phyloP scores from a whole-genome alignment of 805 yeast genomes.

The Saccharomycopsis synnaedendra region DNA sequence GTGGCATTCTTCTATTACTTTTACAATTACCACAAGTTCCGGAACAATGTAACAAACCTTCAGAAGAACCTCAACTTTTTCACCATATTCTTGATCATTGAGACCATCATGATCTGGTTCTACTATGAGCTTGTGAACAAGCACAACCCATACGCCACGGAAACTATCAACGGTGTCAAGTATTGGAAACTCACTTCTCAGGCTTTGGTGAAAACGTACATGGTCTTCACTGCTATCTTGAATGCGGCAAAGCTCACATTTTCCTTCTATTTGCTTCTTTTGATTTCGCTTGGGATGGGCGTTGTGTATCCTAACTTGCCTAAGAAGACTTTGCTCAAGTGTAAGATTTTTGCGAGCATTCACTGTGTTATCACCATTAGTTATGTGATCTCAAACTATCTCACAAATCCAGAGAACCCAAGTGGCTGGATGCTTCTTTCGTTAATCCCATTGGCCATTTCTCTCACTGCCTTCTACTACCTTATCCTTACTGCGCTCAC shows the following conservation, averaged over 20 bases:
- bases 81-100: conserved; percentile 70
- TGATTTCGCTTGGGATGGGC: conserved; percentile 89
- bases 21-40: conserved; percentile 74
- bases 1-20: conserved; percentile 74
- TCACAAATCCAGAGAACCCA: conserved; percentile 38
- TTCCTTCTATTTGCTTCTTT: conserved; percentile 75
- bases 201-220: conserved; percentile 57
- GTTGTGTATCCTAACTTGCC: conserved; percentile 83
- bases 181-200: conserved; percentile 29
- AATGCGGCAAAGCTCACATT: conserved; percentile 77
- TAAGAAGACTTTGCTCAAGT: conserved; percentile 58
- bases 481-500: conserved; percentile 64
- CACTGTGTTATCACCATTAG: conserved; percentile 46
- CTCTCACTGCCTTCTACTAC: conserved; percentile 64
- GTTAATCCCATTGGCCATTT: conserved; percentile 59
- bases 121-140: conserved; percentile 76
- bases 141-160: conserved; percentile 18
- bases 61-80: conserved; percentile 87
- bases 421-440: conserved; percentile 42
- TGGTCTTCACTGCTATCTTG: conserved; percentile 66
- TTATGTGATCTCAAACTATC: conserved; percentile 43
- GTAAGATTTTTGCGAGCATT: conserved; percentile 45
- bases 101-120: conserved; percentile 83
- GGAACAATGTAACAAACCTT: conserved; percentile 78
- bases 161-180: conserved; percentile 20